Percentiles rank a stretch among this genome's conserved stretches.
phyloP scores from a whole-genome alignment of 2,329 filamentous ascomycete species.

The Diaporthe citriasiana region DNA sequence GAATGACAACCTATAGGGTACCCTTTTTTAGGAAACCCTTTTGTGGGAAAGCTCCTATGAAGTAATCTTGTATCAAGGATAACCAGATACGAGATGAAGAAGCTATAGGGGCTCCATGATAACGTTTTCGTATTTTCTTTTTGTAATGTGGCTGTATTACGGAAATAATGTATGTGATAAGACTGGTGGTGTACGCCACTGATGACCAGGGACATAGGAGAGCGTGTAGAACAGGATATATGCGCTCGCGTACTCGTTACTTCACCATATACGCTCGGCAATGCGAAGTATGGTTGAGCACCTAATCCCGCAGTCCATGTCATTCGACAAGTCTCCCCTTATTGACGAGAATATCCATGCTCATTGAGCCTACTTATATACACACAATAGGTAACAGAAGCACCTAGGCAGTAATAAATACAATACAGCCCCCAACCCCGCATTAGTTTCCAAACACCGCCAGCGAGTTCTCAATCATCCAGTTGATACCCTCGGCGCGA shows the following conservation, averaged over 20 bases:
- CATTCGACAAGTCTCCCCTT: not conserved
- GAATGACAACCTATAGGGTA: too few relatives aligned
- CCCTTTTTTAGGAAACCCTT: too few relatives aligned
- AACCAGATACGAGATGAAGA: too few relatives aligned
- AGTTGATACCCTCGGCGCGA: constrained; percentile 57
- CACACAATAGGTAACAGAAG: not conserved
- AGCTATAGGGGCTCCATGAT: too few relatives aligned
- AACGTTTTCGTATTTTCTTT: too few relatives aligned
- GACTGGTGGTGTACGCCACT: too few relatives aligned
- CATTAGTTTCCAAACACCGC: constrained; percentile 41
- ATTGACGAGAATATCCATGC: not conserved
- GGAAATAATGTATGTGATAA: too few relatives aligned
- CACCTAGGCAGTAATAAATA: not conserved
- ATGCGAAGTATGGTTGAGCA: not conserved
- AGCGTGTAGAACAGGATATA: not conserved
- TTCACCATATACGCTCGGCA: too few relatives aligned
- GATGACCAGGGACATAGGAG: not conserved
- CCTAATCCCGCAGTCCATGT: not conserved
- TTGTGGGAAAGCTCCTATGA: too few relatives aligned
- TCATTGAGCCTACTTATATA: constrained; percentile 14
- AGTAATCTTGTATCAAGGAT: too few relatives aligned
- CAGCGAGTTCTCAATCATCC: constrained; percentile 47
- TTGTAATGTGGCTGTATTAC: too few relatives aligned
- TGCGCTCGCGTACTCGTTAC: not conserved
- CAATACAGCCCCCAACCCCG: not conserved